Evolutionary conservation across 352 stramenopile species (phyloP), one percentile per base, ranked within the genome.

Genomic region (Blastocystis sp.): DNA sequence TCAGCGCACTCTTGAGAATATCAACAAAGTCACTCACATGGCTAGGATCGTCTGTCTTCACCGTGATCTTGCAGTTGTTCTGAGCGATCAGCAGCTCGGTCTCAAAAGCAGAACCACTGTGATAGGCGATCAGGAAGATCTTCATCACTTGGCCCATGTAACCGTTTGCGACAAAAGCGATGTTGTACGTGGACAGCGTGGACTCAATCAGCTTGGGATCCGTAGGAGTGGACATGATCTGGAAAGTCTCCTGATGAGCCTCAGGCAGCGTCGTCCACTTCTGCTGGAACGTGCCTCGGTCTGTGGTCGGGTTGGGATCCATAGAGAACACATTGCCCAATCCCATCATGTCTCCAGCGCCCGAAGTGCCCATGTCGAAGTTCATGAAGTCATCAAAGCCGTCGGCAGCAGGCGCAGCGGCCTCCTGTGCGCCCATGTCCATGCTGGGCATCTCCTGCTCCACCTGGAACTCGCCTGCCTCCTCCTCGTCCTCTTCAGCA

Each of bases 391-490:
- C 77, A 43, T 88, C 77, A 23, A 79, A 61, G 50, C 77, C 77
- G n/a, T 61, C 77, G 20, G 23, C n/a, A 63, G 59, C 26, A 23
- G 34, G 39, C 26, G 41, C 50, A 15, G 93, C 93, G 0, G 91
- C 90, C 18, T 91, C 92, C 50, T 92, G 79, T 2, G 50, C 69
- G 11, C 37, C 50, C 43, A 62, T 62, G 91, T 63, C 56, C 90
- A 90, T 37, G 11, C 9, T n/a, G 20, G 37, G 92, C 92, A 0
- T 91, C 91, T 4, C 93, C 80, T 11, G 90, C 56, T 90, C 90
- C n/a, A 90, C 90, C 11, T 93, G 91, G 15, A 93, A 92, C 3
- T 93, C 92, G 1, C 92, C 91, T 0, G 54, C 61, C 26, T 76
- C 66, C 4, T 89, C 79, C 6, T 94, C 93, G 0, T 92, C 90